Conservation (phyloP, 2,329 filamentous ascomycete genomes). For the Tympanopsis confertula region DNA sequence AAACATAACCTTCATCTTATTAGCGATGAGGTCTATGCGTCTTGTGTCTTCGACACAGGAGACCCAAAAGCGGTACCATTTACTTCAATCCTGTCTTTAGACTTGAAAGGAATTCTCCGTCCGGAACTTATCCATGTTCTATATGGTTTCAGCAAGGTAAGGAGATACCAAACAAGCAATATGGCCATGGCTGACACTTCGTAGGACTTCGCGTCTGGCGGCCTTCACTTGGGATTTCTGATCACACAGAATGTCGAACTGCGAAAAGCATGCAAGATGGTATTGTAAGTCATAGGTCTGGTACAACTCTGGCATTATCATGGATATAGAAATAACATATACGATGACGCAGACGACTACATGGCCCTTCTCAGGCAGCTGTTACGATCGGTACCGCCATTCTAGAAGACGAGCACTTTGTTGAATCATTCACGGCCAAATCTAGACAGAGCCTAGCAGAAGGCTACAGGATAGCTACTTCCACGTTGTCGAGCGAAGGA, state of each 20-base stretch:
- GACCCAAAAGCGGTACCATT: neutral
- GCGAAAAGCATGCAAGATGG: neutral
- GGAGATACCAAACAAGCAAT: neutral
- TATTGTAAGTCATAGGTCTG: neutral
- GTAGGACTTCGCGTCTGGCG: neutral
- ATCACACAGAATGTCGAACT: neutral
- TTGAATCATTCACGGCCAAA: neutral
- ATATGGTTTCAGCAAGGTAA: neutral
- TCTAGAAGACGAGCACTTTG: neutral
- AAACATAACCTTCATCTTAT: no score
- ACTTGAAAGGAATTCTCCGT: no score
- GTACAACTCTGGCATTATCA: neutral
- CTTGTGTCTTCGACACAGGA: no score
- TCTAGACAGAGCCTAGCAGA: neutral
- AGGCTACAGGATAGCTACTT: neutral
- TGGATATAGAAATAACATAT: neutral
- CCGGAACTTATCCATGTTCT: neutral
- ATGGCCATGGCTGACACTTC: neutral
- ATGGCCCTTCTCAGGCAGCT: neutral
- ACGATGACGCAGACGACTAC: neutral
- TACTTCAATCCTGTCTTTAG: neutral
- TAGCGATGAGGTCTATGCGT: no score
- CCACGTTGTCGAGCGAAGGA: neutral
- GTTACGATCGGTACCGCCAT: neutral
- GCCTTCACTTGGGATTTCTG: neutral